phyloP scores from a whole-genome alignment of 2,329 filamentous ascomycete genomes.

The Geosmithia flava region DNA sequence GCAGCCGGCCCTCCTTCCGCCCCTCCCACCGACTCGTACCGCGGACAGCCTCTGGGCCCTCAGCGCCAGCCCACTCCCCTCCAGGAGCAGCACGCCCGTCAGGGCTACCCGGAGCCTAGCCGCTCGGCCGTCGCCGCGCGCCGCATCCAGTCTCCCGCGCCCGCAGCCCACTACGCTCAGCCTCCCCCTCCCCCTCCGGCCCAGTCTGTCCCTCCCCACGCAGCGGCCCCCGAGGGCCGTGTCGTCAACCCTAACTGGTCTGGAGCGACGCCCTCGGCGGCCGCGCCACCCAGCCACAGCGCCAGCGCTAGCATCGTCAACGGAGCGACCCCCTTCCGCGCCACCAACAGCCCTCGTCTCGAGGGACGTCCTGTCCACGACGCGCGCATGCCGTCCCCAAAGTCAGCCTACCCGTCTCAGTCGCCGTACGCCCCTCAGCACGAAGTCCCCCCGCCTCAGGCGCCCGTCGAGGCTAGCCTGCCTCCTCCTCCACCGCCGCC shows the following conservation, averaged over 20 bases:
- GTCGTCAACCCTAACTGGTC: slow-evolving; percentile 48
- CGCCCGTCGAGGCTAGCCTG: slow-evolving; percentile 43
- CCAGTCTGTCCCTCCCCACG: slow-evolving; percentile 10
- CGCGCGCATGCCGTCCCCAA: slow-evolving; percentile 81
- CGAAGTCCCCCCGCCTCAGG: slow-evolving; percentile 38
- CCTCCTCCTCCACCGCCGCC: slow-evolving; percentile 42
- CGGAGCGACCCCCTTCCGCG: slow-evolving; percentile 56
- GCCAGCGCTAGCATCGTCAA: slow-evolving; percentile 18
- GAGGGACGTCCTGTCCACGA: slow-evolving; percentile 77
- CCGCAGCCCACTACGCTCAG: slow-evolving; percentile 26
- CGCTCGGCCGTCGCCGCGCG: slow-evolving; percentile 14
- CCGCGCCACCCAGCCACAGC: slow-evolving; percentile 23
- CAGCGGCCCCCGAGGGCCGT: slow-evolving; percentile 42
- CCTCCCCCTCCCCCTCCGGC: slow-evolving; percentile 38
- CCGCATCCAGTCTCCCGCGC: slow-evolving; percentile 41
- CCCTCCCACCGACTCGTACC: slow-evolving; percentile 45
- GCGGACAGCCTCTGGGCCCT: slow-evolving; percentile 54
- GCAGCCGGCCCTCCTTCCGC: too few relatives aligned
- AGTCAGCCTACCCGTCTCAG: slow-evolving; percentile 70
- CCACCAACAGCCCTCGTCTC: slow-evolving; percentile 63
- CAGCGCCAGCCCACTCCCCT: slow-evolving; percentile 66
- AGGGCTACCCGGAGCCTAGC: slow-evolving; percentile 42
- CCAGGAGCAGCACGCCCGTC: slow-evolving; percentile 47
- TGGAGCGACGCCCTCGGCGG: slow-evolving; percentile 35
- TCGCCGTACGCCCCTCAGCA: slow-evolving; percentile 57